These are phyloP conservation scores for Zizania latifolia DNA, from an alignment of 176 grass and related monocot genomes.

Conservation along the genomic window DNA sequence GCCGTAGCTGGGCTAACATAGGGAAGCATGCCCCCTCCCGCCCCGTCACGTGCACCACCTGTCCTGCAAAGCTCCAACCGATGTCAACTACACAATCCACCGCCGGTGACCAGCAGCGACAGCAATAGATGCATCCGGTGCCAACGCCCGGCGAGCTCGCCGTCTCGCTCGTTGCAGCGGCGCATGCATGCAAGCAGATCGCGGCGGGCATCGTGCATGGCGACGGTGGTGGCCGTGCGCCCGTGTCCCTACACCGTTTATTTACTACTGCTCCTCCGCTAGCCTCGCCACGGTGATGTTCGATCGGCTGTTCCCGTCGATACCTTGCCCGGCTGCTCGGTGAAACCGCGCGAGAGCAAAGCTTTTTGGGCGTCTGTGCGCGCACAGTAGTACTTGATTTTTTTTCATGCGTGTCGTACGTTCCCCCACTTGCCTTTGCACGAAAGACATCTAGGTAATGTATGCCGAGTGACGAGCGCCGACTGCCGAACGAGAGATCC, in stretches of 20 bases:
- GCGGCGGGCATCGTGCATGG: no score
- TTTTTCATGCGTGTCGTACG: background rate
- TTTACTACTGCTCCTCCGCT: background rate
- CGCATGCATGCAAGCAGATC: background rate
- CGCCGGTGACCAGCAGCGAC: background rate
- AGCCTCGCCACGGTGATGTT: background rate
- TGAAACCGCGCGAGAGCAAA: background rate
- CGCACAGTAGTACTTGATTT: background rate
- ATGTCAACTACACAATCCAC: background rate
- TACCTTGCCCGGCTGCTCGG: background rate
- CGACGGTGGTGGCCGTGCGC: no score
- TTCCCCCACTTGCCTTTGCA: background rate
- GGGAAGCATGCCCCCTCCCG: constrained; percentile 47
- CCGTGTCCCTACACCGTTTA: no score
- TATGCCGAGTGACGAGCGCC: no score
- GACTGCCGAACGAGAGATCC: background rate
- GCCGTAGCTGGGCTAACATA: constrained; percentile 30
- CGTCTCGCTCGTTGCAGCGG: background rate
- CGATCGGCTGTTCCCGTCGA: no score
- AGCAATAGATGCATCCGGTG: background rate
- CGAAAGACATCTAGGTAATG: background rate
- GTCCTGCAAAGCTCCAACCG: constrained; percentile 26
- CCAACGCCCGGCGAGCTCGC: background rate
- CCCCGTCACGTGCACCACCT: constrained; percentile 30
- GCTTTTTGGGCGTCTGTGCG: background rate